phyloP scores from a whole-genome alignment of 1,284 basidiomycete genomes.

The Leccinum pallidistipes region DNA sequence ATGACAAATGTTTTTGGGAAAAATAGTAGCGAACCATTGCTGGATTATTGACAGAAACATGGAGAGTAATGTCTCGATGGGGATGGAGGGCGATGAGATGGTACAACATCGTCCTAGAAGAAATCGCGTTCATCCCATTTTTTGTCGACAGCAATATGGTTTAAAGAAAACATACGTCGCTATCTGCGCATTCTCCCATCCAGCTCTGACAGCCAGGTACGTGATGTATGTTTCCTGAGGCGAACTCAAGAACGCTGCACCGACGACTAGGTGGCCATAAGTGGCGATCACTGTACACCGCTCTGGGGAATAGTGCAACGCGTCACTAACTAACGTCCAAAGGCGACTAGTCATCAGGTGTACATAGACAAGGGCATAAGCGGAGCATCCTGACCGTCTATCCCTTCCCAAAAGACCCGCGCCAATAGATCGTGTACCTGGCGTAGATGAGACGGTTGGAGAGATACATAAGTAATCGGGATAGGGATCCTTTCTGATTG shows the following conservation, averaged over 20 bases:
- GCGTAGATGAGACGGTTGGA: conserved; percentile 57
- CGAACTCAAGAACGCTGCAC: conserved; percentile 74
- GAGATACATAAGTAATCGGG: conserved; percentile 63
- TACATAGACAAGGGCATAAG: not conserved
- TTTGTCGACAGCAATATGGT: not conserved
- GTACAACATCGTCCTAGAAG: conserved; percentile 67
- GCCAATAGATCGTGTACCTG: conserved; percentile 70
- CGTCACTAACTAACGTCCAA: conserved; percentile 57
- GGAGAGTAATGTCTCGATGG: conserved; percentile 70
- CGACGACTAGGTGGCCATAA: conserved; percentile 70
- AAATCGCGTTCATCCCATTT: not conserved
- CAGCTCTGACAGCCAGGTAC: conserved; percentile 69
- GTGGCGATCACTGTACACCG: conserved; percentile 68
- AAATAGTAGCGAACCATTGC: conserved; percentile 57
- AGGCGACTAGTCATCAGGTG: conserved; percentile 1
- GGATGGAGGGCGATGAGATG: conserved; percentile 70
- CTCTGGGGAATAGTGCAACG: conserved; percentile 64
- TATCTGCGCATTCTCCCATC: conserved; percentile 76
- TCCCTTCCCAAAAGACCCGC: conserved; percentile 70
- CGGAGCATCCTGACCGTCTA: conserved; percentile 52
- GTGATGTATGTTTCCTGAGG: conserved; percentile 79
- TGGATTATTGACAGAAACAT: conserved; percentile 76
- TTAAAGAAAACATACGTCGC: conserved; percentile 54
- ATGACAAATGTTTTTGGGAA: too few species aligned
- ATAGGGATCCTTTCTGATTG: conserved; percentile 40